Evolutionary conservation across 768 basidiomycete species (phyloP).

Genomic region (Hericium alpestre): DNA sequence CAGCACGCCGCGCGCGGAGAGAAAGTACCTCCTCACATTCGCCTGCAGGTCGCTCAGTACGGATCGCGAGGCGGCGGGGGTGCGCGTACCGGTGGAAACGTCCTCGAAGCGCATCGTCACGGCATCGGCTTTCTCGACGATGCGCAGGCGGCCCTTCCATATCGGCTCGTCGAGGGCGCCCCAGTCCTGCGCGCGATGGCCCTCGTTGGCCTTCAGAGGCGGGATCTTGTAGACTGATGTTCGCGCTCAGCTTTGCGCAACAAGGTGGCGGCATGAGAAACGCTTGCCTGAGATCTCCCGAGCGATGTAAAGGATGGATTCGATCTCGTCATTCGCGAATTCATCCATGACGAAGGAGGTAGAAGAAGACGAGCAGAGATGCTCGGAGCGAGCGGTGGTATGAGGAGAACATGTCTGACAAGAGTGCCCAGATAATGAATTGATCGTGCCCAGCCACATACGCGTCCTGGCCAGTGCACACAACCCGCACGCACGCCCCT

Average conservation of each 20-base stretch:
- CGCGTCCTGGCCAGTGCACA: not conserved
- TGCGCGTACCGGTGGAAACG: constrained; percentile 53
- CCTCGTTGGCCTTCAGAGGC: constrained; percentile 74
- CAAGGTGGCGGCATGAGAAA: constrained; percentile 2
- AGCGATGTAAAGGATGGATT: constrained; percentile 83
- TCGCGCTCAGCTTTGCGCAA: constrained; percentile 8
- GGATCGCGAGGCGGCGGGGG: not conserved
- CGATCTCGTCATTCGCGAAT: constrained; percentile 62
- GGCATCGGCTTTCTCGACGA: constrained; percentile 64
- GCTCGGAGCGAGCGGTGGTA: not conserved
- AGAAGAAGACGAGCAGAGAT: not conserved
- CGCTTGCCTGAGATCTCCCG: constrained; percentile 77
- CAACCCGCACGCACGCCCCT: not conserved
- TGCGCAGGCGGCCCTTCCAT: constrained; percentile 87
- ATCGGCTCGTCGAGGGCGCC: constrained; percentile 73
- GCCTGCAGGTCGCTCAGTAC: constrained; percentile 27
- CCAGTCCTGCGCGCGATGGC: constrained; percentile 89
- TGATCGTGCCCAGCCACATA: not conserved
- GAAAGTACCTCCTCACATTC: constrained; percentile 44
- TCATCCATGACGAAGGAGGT: constrained; percentile 33
- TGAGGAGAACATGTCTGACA: not conserved
- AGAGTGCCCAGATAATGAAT: not conserved
- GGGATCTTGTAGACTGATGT: constrained; percentile 87
- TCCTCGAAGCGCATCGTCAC: constrained; percentile 77
- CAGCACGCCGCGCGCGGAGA: not conserved